A percentile compares a stretch with the other conserved stretches of the same genome.
These are phyloP conservation scores for Firmiana major DNA, from an alignment of 345 rosid genomes.

Conservation along the genomic window DNA sequence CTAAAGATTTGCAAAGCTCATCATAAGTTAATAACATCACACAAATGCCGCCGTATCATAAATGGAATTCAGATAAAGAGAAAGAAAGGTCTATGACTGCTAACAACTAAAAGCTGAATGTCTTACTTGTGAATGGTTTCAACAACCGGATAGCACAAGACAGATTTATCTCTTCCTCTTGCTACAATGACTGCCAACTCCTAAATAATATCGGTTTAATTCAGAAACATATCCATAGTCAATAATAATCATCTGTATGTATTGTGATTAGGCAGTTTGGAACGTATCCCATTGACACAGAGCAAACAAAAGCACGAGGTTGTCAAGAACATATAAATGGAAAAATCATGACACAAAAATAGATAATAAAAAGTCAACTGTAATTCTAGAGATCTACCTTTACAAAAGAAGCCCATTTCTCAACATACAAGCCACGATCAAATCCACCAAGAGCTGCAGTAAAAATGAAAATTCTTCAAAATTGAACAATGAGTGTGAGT, in stretches of 20 bases:
- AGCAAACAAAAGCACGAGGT: not conserved
- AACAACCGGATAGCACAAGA: constrained; percentile 83
- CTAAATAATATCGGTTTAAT: constrained; percentile 17
- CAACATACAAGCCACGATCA: constrained; percentile 72
- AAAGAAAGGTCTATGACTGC: not conserved
- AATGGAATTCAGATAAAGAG: constrained; percentile 5
- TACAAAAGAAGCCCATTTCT: constrained; percentile 90
- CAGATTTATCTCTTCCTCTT: constrained; percentile 82
- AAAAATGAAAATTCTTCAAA: not conserved
- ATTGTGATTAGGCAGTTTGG: not conserved
- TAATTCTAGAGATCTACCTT: constrained; percentile 43
- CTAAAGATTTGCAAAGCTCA: not conserved
- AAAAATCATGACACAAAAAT: not conserved
- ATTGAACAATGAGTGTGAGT: not conserved
- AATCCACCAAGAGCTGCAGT: constrained; percentile 83
- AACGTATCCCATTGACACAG: not conserved
- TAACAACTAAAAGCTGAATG: constrained; percentile 9
- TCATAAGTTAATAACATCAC: not conserved
- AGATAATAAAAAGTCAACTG: not conserved
- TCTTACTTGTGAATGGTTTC: constrained; percentile 90
- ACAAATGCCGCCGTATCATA: not conserved
- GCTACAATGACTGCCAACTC: constrained; percentile 95
- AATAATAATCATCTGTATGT: not conserved
- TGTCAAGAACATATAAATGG: not conserved
- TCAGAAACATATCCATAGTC: not conserved